Conservation (phyloP, 2,329 filamentous ascomycete genomes). For the Trichophyton verrucosum region DNA sequence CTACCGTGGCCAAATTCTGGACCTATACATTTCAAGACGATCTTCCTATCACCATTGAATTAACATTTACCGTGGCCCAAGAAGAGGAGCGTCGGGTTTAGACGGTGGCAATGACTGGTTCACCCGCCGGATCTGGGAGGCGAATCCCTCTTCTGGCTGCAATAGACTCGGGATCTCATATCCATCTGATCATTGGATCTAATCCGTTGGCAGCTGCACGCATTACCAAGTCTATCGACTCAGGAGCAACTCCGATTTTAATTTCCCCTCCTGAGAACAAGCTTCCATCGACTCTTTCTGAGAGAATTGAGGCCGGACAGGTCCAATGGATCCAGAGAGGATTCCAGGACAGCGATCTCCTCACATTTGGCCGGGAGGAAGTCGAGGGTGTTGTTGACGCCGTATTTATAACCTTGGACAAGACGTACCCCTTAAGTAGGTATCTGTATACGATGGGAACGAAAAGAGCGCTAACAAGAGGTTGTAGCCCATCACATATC, state of each 20-base stretch:
- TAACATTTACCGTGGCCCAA: background rate
- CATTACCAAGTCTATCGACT: constrained; percentile 65
- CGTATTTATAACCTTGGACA: constrained; percentile 67
- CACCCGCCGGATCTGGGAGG: background rate
- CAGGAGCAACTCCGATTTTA: constrained; percentile 69
- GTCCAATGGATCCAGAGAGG: constrained; percentile 32
- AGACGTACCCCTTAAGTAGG: constrained; percentile 39
- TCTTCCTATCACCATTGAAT: background rate
- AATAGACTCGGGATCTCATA: constrained; percentile 28
- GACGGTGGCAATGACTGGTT: constrained; percentile 1
- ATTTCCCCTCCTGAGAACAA: constrained; percentile 55
- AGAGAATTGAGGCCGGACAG: constrained; percentile 31
- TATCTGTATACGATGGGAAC: background rate
- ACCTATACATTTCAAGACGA: background rate
- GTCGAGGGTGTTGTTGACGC: constrained; percentile 71
- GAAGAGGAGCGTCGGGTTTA: background rate
- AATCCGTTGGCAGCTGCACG: constrained; percentile 78
- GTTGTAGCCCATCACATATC: constrained; percentile 54
- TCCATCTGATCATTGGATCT: constrained; percentile 76
- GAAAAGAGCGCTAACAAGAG: background rate
- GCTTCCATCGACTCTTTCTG: constrained; percentile 42
- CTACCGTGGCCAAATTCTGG: background rate
- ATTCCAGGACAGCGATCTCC: constrained; percentile 62
- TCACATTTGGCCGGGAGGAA: constrained; percentile 64
- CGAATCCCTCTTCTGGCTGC: constrained; percentile 25